Conservation (phyloP, 495 filamentous ascomycete species). For the Ascodesmis nigricans region DNA sequence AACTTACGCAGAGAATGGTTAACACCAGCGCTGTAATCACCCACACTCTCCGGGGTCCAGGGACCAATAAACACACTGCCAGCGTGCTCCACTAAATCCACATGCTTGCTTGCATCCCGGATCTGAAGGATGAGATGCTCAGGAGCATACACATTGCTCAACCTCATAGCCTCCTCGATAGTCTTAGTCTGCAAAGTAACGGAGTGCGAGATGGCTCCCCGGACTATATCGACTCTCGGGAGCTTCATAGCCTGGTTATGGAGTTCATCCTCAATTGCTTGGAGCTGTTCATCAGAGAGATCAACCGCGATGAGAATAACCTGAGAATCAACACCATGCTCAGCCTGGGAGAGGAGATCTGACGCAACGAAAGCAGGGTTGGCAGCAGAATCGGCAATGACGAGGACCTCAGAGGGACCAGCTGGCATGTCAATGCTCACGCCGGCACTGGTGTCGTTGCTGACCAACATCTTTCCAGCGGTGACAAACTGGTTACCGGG, state of each 20-base stretch:
- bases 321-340: slow-evolving; percentile 89
- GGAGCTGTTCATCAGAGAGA: slow-evolving; percentile 44
- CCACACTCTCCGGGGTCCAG: slow-evolving; percentile 94
- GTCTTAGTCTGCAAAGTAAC: slow-evolving; percentile 64
- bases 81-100: slow-evolving; percentile 71
- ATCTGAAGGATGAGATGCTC: slow-evolving; percentile 93
- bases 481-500: slow-evolving; percentile 98
- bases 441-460: slow-evolving; percentile 82
- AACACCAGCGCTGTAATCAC: slow-evolving; percentile 91
- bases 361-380: slow-evolving; percentile 91
- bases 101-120: slow-evolving; percentile 42
- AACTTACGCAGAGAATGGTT: slow-evolving; percentile 90
- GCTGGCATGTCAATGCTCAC: slow-evolving; percentile 98
- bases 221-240: slow-evolving; percentile 78
- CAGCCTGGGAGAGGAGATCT: slow-evolving; percentile 83
- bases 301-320: slow-evolving; percentile 79
- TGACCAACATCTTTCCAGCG: slow-evolving; percentile 90
- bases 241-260: slow-evolving; percentile 73
- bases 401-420: slow-evolving; percentile 86
- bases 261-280: slow-evolving; percentile 73
- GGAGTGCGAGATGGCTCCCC: slow-evolving; percentile 75
- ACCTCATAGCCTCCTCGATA: slow-evolving; percentile 60
- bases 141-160: slow-evolving; percentile 90
- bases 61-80: slow-evolving; percentile 85
- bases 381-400: slow-evolving; percentile 73